phyloP scores from a whole-genome alignment of 352 stramenopile species.

The Phytophthora sansomeana region DNA sequence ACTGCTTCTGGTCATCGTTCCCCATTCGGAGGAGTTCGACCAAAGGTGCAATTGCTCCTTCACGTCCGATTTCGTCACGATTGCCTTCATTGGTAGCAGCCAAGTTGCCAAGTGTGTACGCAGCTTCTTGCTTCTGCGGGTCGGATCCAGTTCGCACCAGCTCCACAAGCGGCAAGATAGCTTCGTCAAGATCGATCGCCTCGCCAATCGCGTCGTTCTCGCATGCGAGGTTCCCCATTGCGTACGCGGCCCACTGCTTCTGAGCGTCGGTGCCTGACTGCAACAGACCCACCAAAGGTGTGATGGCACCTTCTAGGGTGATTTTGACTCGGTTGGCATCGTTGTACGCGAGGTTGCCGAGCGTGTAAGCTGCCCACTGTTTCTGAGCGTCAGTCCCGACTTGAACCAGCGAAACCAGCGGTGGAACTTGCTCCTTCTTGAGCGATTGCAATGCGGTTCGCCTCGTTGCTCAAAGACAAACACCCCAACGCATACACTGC shows the following conservation, averaged over 20 bases:
- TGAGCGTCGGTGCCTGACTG: conserved; percentile 16
- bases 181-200: conserved; percentile 15
- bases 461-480: conserved; percentile 27
- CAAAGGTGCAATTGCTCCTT: conserved; percentile 26
- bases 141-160: conserved; percentile 23
- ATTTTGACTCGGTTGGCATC: conserved; percentile 27
- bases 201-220: conserved; percentile 13
- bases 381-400: conserved; percentile 23
- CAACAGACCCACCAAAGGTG: conserved; percentile 17
- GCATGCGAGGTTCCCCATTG: conserved; percentile 29
- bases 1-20: conserved; percentile 11
- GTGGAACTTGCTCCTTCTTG: conserved; percentile 25
- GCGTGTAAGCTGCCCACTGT: conserved; percentile 27
- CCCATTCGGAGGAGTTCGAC: conserved; percentile 10
- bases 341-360: conserved; percentile 31
- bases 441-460: conserved; percentile 24
- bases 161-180: conserved; percentile 29
- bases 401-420: conserved; percentile 17
- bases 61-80: conserved; percentile 21
- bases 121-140: conserved; percentile 28
- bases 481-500: conserved; percentile 25
- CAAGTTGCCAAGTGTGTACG: conserved; percentile 25
- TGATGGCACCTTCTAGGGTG: conserved; percentile 17
- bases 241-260: conserved; percentile 28
- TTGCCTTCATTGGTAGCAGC: conserved; percentile 11